Evolutionary conservation across 805 yeast species (phyloP).

Genomic region (Ogataea minuta): DNA sequence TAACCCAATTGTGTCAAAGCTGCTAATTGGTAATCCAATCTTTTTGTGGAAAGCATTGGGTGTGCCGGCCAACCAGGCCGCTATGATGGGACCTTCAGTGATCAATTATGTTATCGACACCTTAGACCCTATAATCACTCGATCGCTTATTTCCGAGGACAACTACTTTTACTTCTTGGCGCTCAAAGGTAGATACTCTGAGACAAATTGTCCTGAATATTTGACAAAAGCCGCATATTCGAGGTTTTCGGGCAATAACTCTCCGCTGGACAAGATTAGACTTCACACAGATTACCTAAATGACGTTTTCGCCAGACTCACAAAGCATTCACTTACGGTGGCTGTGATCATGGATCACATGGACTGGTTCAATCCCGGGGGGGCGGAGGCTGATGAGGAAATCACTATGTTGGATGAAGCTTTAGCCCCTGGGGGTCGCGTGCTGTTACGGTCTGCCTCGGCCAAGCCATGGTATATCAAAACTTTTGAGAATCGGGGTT

Average conservation of each 20-base stretch:
- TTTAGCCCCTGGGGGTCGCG: constrained; percentile 66
- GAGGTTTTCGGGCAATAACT: constrained; percentile 41
- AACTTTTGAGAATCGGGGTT: constrained; percentile 66
- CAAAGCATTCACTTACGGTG: constrained; percentile 61
- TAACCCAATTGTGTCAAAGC: constrained; percentile 63
- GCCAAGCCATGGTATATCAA: constrained; percentile 74
- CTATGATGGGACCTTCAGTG: constrained; percentile 73
- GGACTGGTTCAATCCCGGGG: constrained; percentile 83
- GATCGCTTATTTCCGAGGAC: constrained; percentile 63
- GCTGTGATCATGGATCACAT: constrained; percentile 88
- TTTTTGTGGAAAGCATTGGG: constrained; percentile 87
- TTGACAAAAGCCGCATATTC: constrained; percentile 58
- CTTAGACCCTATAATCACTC: constrained; percentile 66
- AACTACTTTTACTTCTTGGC: constrained; percentile 78
- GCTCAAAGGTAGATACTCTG: constrained; percentile 58
- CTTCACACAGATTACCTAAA: constrained; percentile 77
- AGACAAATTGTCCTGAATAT: constrained; percentile 72
- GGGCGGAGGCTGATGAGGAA: constrained; percentile 62
- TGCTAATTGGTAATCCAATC: constrained; percentile 77
- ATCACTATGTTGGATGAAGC: constrained; percentile 62
- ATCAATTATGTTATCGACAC: constrained; percentile 73
- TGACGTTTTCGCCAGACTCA: constrained; percentile 68
- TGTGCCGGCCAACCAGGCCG: constrained; percentile 84
- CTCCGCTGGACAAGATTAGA: constrained; percentile 68
- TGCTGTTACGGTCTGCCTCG: constrained; percentile 73